Base-by-base conservation (phyloP, 371 early-diverging fungal genomes). In the Sporodiniella umbellata region DNA sequence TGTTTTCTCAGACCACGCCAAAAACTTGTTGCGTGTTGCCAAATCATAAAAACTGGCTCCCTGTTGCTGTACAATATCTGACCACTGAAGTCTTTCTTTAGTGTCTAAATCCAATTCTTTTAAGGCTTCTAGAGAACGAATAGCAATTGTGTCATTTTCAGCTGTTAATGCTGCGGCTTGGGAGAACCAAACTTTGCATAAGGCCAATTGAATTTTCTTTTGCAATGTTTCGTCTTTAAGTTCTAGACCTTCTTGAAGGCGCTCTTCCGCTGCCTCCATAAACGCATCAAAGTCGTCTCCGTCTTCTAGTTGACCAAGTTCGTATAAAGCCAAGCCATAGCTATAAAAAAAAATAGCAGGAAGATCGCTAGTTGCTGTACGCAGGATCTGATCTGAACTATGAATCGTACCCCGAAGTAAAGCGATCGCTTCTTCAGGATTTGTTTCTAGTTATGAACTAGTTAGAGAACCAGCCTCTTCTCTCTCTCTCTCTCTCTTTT, bases 381-480 rank as follows among this genome's bases (percentile, higher is more conserved):
- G 78, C 14, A 80, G 46, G 54, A 83, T 80, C 28, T 81, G 66
- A 45, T 83, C 83, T 10, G 79, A 80, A 45, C 80, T 81, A 48
- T 83, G 80, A 51, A 83, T 72, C 0, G 81, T 78, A 15, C 83
- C 83, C 18, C 83, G 79, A 38, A 83, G 48, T 8, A 77, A 53
- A 39, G 72, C 48, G 15, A 71, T 54, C 21, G 74, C 72, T 28
- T 44, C 67, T 14, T 40, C 25, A 21, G 66, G 60, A 40, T 65
- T 55, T 2, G 39, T 46, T 15, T 66, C 72, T 68, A 42, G 30
- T 28, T 10, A 28, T 7, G 10, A 28, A 28, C 4, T 7, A 28
- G 10, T 7, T 7, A 28, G 10, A 28, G 10, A 28, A 30, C 17
- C 23, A 11, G 26, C 10, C 10, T 24, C 10, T 28, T 30, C 26